Evolutionary conservation across 2,329 filamentous ascomycete species (phyloP).

Genomic region (Talaromyces sp.): DNA sequence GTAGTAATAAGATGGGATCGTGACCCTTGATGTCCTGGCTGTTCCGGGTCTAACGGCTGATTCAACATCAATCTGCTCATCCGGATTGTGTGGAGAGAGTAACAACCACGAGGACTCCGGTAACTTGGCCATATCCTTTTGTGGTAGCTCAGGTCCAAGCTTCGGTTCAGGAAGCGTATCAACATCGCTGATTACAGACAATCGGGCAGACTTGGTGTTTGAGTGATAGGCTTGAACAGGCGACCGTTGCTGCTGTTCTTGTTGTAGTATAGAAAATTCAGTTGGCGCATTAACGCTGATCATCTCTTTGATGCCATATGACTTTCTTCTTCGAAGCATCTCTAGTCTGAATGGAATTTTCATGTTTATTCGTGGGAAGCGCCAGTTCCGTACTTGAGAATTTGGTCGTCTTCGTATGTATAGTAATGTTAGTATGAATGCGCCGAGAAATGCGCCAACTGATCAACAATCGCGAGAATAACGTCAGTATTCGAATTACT

Average conservation of each 20-base stretch:
- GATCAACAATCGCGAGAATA: neutral
- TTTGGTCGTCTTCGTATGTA: neutral
- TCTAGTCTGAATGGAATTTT: neutral
- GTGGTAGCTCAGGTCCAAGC: neutral
- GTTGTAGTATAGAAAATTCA: neutral
- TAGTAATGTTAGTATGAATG: neutral
- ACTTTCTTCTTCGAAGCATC: neutral
- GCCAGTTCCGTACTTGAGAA: neutral
- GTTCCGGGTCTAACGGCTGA: neutral
- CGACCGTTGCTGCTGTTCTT: neutral
- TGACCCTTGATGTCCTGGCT: slow-evolving; percentile 6
- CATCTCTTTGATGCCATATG: neutral
- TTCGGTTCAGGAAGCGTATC: neutral
- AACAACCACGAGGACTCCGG: neutral
- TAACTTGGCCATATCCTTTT: neutral
- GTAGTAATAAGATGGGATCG: slow-evolving; percentile 11
- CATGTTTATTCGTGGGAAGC: neutral
- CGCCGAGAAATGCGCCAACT: neutral
- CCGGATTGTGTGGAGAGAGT: neutral
- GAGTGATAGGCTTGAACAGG: neutral
- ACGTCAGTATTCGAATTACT: neutral
- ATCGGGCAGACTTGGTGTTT: neutral
- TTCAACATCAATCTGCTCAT: neutral
- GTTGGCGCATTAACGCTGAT: neutral
- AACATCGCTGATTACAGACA: neutral